Percentiles rank a stretch among this genome's conserved stretches.
Evolutionary conservation across 2,329 filamentous ascomycete species (phyloP).

Genomic region (Hypoxylon sp.): DNA sequence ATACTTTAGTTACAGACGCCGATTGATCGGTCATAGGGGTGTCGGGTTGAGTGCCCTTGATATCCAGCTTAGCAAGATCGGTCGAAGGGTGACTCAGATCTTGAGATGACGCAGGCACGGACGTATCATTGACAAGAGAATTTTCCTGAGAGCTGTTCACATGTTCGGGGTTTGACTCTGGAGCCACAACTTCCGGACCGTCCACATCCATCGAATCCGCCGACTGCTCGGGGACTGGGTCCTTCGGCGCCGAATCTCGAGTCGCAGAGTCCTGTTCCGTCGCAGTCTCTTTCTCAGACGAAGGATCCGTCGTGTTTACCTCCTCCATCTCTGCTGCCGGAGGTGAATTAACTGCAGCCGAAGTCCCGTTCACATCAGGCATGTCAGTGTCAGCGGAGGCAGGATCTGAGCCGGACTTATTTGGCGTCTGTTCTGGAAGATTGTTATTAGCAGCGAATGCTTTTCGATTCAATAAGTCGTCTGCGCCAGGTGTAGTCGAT

Average conservation of each 20-base stretch:
- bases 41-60: conserved; percentile 50
- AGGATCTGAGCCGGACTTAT: conserved; percentile 34
- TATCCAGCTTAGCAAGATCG: conserved; percentile 54
- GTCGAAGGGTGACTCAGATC: conserved; percentile 53
- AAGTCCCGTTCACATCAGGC: conserved; percentile 42
- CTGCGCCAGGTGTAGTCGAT: conserved; percentile 20
- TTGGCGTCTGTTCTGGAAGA: conserved; percentile 35
- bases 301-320: conserved; percentile 2
- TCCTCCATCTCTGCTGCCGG: conserved; percentile 7
- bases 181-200: conserved; percentile 42
- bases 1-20: conserved; percentile 66
- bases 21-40: conserved; percentile 48
- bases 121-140: conserved; percentile 44
- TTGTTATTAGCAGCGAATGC: conserved; percentile 48
- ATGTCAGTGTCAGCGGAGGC: conserved; percentile 37
- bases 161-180: conserved; percentile 45
- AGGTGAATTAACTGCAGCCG: conserved; percentile 17
- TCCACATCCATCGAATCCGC: conserved; percentile 55
- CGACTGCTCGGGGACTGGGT: conserved; percentile 13
- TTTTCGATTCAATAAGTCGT: conserved; percentile 44
- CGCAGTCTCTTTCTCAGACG: conserved; percentile 13
- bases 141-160: conserved; percentile 47
- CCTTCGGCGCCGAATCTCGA: conserved; percentile 21
- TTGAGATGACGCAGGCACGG: conserved; percentile 51
- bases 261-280: conserved; percentile 15